phyloP scores from a whole-genome alignment of 352 stramenopile species.

The Thraustotheca clavata region DNA sequence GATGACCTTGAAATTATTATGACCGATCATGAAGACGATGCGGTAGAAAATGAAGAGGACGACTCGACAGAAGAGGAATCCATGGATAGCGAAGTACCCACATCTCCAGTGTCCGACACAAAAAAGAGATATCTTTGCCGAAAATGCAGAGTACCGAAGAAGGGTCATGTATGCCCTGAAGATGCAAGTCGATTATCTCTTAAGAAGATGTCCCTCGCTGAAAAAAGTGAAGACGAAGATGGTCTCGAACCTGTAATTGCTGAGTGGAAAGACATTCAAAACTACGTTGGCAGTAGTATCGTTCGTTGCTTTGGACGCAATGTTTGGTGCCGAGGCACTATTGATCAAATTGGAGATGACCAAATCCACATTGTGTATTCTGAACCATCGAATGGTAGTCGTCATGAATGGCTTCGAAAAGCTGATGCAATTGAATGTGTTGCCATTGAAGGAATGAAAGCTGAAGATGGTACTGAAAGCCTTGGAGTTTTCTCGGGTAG shows the following conservation, averaged over 20 bases:
- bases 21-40: conserved; percentile 13
- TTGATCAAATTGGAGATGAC: conserved; percentile 4
- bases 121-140: conserved; percentile 22
- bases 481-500: background rate
- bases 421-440: conserved; percentile 14
- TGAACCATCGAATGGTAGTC: background rate
- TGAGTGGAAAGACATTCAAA: background rate
- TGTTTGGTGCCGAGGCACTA: background rate
- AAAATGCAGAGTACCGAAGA: conserved; percentile 23
- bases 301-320: conserved; percentile 14
- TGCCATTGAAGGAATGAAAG: background rate
- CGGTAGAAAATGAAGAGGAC: background rate
- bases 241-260: background rate
- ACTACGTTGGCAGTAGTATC: conserved; percentile 1
- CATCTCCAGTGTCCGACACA: background rate
- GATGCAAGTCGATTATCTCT: background rate
- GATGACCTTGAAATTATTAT: conserved; percentile 11
- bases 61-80: conserved; percentile 1
- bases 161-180: conserved; percentile 18
- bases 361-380: conserved; percentile 16
- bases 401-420: conserved; percentile 10
- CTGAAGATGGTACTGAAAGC: background rate
- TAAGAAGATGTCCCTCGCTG: background rate
- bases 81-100: background rate
- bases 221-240: conserved; percentile 1